Percentiles rank a stretch among this genome's conserved stretches.
phyloP scores from a whole-genome alignment of 2,329 filamentous ascomycete species.

The Fusarium pseudograminearum region DNA sequence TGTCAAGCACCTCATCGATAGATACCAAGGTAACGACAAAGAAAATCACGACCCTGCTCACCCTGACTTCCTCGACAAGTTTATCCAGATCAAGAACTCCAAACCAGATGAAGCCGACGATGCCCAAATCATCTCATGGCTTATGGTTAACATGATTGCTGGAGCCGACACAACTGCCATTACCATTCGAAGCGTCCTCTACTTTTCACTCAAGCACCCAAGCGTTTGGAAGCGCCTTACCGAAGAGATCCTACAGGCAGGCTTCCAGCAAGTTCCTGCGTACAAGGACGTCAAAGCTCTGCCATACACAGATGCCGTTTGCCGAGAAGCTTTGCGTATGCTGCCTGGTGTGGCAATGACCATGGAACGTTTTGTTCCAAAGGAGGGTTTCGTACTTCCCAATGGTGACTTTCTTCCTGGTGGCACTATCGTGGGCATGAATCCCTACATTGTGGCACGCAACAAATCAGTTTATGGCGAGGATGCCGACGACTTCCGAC shows the following conservation, averaged over 20 bases:
- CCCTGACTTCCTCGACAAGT: slow-evolving; percentile 56
- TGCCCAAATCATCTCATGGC: slow-evolving; percentile 52
- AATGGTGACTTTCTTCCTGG: slow-evolving; percentile 49
- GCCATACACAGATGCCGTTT: slow-evolving; percentile 52
- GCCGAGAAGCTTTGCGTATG: slow-evolving; percentile 61
- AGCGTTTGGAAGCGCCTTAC: slow-evolving; percentile 34
- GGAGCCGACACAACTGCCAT: slow-evolving; percentile 45
- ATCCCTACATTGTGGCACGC: slow-evolving; percentile 51
- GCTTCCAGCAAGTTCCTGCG: slow-evolving; percentile 15
- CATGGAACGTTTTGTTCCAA: slow-evolving; percentile 60
- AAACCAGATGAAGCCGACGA: slow-evolving; percentile 53
- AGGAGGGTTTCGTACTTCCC: slow-evolving; percentile 50
- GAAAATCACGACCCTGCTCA: slow-evolving; percentile 40
- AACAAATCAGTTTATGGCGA: slow-evolving; percentile 57
- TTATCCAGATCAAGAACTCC: slow-evolving; percentile 54
- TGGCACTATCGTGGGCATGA: slow-evolving; percentile 53
- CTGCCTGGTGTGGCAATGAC: slow-evolving; percentile 58
- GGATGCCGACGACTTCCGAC: slow-evolving; percentile 57
- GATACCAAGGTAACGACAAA: slow-evolving; percentile 48
- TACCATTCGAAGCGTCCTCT: slow-evolving; percentile 42
- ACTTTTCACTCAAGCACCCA: slow-evolving; percentile 41
- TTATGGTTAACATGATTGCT: slow-evolving; percentile 50
- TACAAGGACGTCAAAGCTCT: slow-evolving; percentile 36
- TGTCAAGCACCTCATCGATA: slow-evolving; percentile 47
- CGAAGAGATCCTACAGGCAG: slow-evolving; percentile 28